Evolutionary conservation across 495 filamentous ascomycete genomes (phyloP).

Genomic region (Immersiella caudata): DNA sequence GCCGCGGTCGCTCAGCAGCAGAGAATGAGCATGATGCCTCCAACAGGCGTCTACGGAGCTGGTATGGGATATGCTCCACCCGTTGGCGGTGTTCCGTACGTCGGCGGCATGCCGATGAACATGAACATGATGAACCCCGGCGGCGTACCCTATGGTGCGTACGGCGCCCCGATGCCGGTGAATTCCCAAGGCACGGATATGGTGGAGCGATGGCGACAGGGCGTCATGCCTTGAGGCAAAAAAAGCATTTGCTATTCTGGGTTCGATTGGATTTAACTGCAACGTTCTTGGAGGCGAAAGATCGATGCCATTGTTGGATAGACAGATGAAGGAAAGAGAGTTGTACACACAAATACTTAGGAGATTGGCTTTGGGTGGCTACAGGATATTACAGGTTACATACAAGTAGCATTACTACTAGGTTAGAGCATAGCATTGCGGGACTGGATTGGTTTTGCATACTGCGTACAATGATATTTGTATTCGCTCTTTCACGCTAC

Average conservation of each 20-base stretch:
- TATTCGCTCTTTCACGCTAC: slow-evolving; percentile 7
- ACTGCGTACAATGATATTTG: slow-evolving; percentile 2
- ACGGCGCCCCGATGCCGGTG: slow-evolving; percentile 38
- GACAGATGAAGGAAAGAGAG: not conserved
- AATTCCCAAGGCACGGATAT: slow-evolving; percentile 63
- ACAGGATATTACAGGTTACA: not conserved
- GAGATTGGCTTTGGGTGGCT: not conserved
- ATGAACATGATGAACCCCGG: not conserved
- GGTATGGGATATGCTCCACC: not conserved
- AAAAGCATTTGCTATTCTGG: not conserved
- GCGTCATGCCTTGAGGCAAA: slow-evolving; percentile 59
- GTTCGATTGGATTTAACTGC: slow-evolving; percentile 11
- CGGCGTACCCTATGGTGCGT: slow-evolving; percentile 8
- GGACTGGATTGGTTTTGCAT: slow-evolving; percentile 4
- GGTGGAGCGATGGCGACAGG: slow-evolving; percentile 90
- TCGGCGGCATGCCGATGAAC: not conserved
- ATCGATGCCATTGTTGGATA: slow-evolving; percentile 4
- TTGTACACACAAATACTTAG: not conserved
- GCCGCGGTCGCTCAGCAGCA: slow-evolving; percentile 21
- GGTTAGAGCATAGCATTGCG: slow-evolving; percentile 24
- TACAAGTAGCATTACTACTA: not conserved
- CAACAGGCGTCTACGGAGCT: slow-evolving; percentile 19
- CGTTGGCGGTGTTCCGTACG: not conserved
- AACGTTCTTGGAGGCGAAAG: not conserved
- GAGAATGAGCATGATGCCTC: slow-evolving; percentile 16